Evolutionary conservation across 1,284 basidiomycete genomes (phyloP), one percentile per base, ranked within the genome.

Genomic region (Acaromyces ingoldii): DNA sequence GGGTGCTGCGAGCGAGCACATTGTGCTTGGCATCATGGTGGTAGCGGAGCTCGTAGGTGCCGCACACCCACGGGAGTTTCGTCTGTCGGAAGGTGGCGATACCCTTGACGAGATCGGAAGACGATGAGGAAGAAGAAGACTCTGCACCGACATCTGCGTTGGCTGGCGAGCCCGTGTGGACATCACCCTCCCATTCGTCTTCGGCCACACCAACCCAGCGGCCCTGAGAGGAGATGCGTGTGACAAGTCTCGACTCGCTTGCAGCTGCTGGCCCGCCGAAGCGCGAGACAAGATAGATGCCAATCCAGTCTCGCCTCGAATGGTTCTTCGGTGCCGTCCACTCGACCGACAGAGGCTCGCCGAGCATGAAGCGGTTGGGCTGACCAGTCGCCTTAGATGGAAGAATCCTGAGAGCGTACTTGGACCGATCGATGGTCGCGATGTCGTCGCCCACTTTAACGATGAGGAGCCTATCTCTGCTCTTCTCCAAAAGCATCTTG

Each of bases 231-330:
- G 86, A 85, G n/a, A 87, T 86, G 55, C 85, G 84, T 3, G 95
- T 98, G 1, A 73, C 61, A 19, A 60, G 49, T 24, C 50, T 24
- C 6, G 47, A 29, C 24, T 61, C 61, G 36, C 48, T 56, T 5
- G 44, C 57, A 5, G 55, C 19, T 11, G 47, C 19, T 40, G 43
- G 33, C 11, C 50, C 55, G 25, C 62, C 62, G 33, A 69, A 58
- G 6, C 67, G 49, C 10, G 49, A 53, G 3, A 70, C 43, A 1
- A 58, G 54, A 70, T 95, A 96, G 37, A 98, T 83, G 10, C 92
- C 95, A 65, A 98, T 88, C 95, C 93, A 98, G 76, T 98, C 93
- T 64, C 86, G 84, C n/a, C 89, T 82, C 13, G 91, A 93, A 73
- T 97, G 93, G 53, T 85, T 83, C 29, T 80, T 77, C 0, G 93